Conservation (phyloP, 345 rosid genomes). For the Citrus medica region DNA sequence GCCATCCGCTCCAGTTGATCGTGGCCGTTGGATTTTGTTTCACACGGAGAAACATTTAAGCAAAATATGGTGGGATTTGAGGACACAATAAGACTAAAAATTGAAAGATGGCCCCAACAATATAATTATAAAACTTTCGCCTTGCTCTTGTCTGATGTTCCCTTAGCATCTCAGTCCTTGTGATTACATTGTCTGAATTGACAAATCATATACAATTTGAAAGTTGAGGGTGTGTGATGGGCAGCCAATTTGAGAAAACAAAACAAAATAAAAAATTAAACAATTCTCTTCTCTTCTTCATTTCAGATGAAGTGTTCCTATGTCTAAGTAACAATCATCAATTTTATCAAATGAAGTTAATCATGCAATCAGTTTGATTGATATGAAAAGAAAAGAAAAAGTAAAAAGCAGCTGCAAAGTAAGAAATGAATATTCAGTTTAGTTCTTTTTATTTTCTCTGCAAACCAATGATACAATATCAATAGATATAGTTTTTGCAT, state of each 20-base stretch:
- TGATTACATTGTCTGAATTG: conserved; percentile 23
- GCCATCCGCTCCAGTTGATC: conserved; percentile 10
- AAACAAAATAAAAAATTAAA: neutral
- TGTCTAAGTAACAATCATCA: neutral
- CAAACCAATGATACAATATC: neutral
- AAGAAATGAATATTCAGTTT: neutral
- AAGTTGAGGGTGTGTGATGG: conserved; percentile 9
- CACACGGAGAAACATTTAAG: conserved; percentile 26
- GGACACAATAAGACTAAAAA: conserved; percentile 17
- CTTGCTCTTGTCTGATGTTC: conserved; percentile 30
- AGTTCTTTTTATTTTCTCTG: neutral
- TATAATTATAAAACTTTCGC: conserved; percentile 18
- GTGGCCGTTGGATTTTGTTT: conserved; percentile 22
- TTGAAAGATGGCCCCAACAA: conserved; percentile 23
- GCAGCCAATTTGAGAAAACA: neutral
- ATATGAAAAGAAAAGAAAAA: neutral
- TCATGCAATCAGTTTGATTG: neutral
- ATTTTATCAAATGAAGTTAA: neutral
- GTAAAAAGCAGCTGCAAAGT: neutral
- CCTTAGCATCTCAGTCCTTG: conserved; percentile 23
- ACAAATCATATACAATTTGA: conserved; percentile 8
- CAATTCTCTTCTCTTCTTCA: neutral
- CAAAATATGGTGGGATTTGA: conserved; percentile 25
- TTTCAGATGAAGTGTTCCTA: neutral
- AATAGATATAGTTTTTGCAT: neutral